Conservation (phyloP, 2,329 filamentous ascomycete species). For the Clarireedia paspali region DNA sequence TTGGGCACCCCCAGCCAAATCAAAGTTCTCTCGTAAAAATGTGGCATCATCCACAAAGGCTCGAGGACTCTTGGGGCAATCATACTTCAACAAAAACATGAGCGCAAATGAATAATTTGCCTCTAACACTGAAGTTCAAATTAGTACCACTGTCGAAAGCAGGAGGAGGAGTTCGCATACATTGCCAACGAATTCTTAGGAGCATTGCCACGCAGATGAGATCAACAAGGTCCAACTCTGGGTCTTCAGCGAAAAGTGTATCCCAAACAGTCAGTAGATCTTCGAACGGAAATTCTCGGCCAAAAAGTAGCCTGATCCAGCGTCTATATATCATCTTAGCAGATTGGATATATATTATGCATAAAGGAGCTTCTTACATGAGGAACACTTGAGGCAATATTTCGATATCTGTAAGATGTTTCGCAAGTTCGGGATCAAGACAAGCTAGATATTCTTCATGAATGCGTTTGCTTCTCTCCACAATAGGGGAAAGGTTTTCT, state of each 20-base stretch:
- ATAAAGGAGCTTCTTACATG: conserved; percentile 50
- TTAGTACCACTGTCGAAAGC: background rate
- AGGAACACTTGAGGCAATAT: conserved; percentile 95
- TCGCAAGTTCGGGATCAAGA: conserved; percentile 75
- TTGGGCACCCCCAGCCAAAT: conserved; percentile 50
- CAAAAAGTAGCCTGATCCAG: conserved; percentile 90
- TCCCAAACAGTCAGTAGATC: conserved; percentile 86
- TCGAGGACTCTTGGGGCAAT: conserved; percentile 56
- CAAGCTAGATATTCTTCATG: conserved; percentile 74
- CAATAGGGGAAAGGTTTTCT: conserved; percentile 58
- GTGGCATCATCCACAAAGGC: conserved; percentile 83
- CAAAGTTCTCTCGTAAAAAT: conserved; percentile 60
- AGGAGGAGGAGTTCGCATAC: conserved; percentile 40
- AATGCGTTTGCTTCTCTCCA: conserved; percentile 78
- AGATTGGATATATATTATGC: background rate
- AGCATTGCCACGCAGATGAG: conserved; percentile 93
- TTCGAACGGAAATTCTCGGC: conserved; percentile 85
- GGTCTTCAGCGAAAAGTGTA: conserved; percentile 78
- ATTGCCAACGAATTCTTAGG: conserved; percentile 80
- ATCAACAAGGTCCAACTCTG: conserved; percentile 73
- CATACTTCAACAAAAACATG: conserved; percentile 73
- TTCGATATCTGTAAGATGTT: conserved; percentile 74
- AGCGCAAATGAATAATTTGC: conserved; percentile 84
- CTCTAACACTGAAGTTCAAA: conserved; percentile 59
- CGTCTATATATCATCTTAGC: conserved; percentile 36